These are phyloP conservation scores for Trichoderma breve DNA, from an alignment of 2,329 filamentous ascomycete species.

Conservation along the genomic window DNA sequence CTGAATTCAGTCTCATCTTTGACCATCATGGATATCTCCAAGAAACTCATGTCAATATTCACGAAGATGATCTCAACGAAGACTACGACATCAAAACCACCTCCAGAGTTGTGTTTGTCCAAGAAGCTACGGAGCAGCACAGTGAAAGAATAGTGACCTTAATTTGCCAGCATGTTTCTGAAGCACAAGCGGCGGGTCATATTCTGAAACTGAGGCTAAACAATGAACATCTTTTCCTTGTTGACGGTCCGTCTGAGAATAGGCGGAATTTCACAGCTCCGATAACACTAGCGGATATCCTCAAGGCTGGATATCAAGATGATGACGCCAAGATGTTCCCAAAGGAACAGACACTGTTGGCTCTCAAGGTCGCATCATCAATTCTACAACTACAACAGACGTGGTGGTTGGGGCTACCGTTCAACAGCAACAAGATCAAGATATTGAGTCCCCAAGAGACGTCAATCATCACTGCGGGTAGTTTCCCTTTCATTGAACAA, in stretches of 20 bases:
- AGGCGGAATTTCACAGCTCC: not conserved
- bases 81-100: not conserved
- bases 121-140: not conserved
- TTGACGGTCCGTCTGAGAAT: not conserved
- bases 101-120: not conserved
- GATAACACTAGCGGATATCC: not conserved
- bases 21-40: not conserved
- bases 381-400: conserved; percentile 1
- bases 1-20: not conserved
- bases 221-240: not conserved
- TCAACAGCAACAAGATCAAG: not conserved
- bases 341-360: not conserved
- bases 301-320: not conserved
- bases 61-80: not conserved
- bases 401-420: not conserved
- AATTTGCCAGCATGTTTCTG: not conserved
- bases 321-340: not conserved
- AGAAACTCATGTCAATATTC: not conserved
- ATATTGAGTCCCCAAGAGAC: not conserved
- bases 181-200: not conserved
- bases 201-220: not conserved
- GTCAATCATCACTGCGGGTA: not conserved
- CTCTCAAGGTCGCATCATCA: not conserved
- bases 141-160: not conserved
- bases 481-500: not conserved